Evolutionary conservation across 176 grass and related monocot species (phyloP).

Genomic region (Leersia perrieri): DNA sequence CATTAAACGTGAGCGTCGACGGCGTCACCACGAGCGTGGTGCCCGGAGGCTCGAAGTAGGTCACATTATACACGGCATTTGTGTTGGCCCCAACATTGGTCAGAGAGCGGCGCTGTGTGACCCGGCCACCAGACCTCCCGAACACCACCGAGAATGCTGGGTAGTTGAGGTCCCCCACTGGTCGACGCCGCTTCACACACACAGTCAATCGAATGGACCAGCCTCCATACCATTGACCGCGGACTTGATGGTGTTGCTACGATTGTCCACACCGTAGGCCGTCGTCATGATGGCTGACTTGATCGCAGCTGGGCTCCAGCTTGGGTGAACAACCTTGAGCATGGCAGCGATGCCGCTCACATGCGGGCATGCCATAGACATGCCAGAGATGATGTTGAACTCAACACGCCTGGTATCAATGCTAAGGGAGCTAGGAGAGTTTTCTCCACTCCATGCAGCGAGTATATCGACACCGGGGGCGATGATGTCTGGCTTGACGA

Average conservation of each 20-base stretch:
- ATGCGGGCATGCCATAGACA: constrained; percentile 66
- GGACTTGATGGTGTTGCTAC: constrained; percentile 27
- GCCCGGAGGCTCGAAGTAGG: constrained; percentile 30
- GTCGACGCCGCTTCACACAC: neutral
- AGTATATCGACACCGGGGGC: constrained; percentile 49
- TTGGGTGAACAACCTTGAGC: constrained; percentile 21
- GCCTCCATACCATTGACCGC: constrained; percentile 20
- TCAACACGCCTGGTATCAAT: constrained; percentile 34
- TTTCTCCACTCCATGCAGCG: constrained; percentile 47
- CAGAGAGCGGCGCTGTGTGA: constrained; percentile 52
- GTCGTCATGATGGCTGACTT: constrained; percentile 61
- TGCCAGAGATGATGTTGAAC: constrained; percentile 72
- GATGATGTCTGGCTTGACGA: constrained; percentile 62
- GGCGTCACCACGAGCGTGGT: constrained; percentile 43
- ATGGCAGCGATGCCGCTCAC: constrained; percentile 64
- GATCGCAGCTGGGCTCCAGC: constrained; percentile 48
- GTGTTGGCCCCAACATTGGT: constrained; percentile 42
- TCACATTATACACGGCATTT: constrained; percentile 26
- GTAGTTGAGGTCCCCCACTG: constrained; percentile 52
- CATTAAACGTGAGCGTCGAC: constrained; percentile 36
- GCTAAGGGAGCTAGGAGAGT: constrained; percentile 32
- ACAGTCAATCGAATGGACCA: constrained; percentile 39
- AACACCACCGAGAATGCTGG: constrained; percentile 57
- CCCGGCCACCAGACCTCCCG: neutral
- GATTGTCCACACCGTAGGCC: constrained; percentile 46